Conservation (phyloP, 257 asterid species). For the Linaria vulgaris region DNA sequence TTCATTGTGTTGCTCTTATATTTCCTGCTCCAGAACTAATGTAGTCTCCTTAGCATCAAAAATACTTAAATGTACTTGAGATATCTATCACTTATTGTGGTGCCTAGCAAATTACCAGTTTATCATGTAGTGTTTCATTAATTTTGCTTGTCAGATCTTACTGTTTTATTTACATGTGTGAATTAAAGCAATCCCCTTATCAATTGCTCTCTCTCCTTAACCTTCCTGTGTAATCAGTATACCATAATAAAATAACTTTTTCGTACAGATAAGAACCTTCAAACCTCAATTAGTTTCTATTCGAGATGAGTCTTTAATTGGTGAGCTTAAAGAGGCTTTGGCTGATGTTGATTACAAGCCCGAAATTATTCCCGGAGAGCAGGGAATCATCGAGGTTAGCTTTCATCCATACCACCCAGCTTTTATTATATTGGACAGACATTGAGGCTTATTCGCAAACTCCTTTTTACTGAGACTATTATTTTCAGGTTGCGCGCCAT, state of each 20-base stretch:
- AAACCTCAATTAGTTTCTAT: constrained; percentile 87
- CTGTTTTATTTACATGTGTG: too few relatives aligned
- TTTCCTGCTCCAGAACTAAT: neutral
- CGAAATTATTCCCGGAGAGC: constrained; percentile 93
- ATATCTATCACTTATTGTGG: too few relatives aligned
- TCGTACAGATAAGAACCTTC: constrained; percentile 71
- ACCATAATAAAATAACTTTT: constrained; percentile 5
- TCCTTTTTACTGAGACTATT: constrained; percentile 12
- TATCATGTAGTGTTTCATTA: too few relatives aligned
- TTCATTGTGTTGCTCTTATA: neutral
- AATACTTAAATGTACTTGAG: too few relatives aligned
- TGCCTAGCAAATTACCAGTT: too few relatives aligned
- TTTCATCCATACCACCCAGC: constrained; percentile 10
- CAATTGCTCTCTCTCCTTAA: neutral
- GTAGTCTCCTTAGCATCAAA: too few relatives aligned
- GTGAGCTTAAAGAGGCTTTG: constrained; percentile 86
- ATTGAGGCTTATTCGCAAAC: constrained; percentile 12
- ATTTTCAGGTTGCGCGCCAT: constrained; percentile 90
- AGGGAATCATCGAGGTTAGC: constrained; percentile 85
- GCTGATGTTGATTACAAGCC: constrained; percentile 76
- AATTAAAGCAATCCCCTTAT: too few relatives aligned
- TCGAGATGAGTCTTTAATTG: constrained; percentile 62
- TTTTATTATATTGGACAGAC: constrained; percentile 7
- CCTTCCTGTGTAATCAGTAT: neutral
- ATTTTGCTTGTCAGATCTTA: too few relatives aligned